Evolutionary conservation across 2,329 filamentous ascomycete genomes (phyloP).

Genomic region (Penicillium freii): DNA sequence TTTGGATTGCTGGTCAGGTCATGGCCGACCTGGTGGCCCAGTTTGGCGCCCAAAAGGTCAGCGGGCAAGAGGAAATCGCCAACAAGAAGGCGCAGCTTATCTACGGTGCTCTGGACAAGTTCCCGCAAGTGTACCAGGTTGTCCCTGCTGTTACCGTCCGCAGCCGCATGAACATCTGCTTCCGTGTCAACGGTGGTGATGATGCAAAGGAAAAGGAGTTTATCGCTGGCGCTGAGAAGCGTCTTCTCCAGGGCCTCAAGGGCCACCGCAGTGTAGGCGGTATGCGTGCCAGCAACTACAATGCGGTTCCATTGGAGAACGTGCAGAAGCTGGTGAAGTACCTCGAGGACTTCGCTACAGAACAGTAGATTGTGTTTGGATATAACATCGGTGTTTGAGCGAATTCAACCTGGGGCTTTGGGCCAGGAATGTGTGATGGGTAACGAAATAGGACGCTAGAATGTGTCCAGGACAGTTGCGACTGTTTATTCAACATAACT

Average conservation of each 20-base stretch:
- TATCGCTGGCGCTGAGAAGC: constrained; percentile 66
- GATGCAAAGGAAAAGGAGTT: constrained; percentile 77
- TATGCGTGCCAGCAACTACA: constrained; percentile 86
- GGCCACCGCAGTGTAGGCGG: constrained; percentile 85
- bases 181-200: constrained; percentile 66
- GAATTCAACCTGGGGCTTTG: constrained; percentile 17
- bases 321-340: constrained; percentile 45
- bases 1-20: constrained; percentile 86
- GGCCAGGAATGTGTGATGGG: constrained; percentile 12
- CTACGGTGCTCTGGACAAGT: constrained; percentile 72
- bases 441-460: constrained; percentile 13
- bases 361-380: constrained; percentile 15
- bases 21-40: constrained; percentile 69
- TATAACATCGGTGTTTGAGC: constrained; percentile 10
- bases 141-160: constrained; percentile 73
- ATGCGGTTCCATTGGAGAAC: constrained; percentile 63
- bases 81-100: constrained; percentile 72
- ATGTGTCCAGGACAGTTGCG: constrained; percentile 11
- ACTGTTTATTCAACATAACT: constrained; percentile 26
- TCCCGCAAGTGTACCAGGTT: constrained; percentile 71
- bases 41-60: constrained; percentile 65
- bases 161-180: constrained; percentile 94
- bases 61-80: constrained; percentile 72
- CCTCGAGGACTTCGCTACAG: constrained; percentile 54
- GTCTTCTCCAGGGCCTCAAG: constrained; percentile 75